Evolutionary conservation across 2,329 filamentous ascomycete species (phyloP).

Genomic region (Aspergillus hiratsukae): DNA sequence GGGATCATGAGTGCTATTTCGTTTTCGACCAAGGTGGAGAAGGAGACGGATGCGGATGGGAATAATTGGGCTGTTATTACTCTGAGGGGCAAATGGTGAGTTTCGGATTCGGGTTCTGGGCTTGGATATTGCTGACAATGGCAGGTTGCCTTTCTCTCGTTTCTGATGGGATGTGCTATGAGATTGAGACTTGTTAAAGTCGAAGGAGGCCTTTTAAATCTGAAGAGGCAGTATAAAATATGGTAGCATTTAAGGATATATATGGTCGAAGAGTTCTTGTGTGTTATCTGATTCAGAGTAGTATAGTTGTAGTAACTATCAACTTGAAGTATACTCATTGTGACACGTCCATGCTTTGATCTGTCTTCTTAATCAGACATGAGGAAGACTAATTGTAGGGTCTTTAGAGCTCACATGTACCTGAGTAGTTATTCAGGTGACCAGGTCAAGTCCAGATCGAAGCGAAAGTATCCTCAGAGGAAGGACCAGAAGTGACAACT

Average conservation of each 20-base stretch:
- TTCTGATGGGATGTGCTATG: slow-evolving; percentile 28
- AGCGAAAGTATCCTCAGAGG: not conserved
- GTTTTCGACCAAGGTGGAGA: slow-evolving; percentile 87
- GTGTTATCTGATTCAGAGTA: no score
- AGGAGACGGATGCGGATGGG: slow-evolving; percentile 82
- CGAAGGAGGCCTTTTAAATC: no score
- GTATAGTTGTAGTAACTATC: no score
- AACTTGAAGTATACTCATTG: not conserved
- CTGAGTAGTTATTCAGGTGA: not conserved
- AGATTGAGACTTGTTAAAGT: not conserved
- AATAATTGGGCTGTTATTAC: slow-evolving; percentile 81
- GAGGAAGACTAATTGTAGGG: not conserved
- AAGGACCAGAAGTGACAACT: not conserved
- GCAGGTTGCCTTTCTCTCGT: slow-evolving; percentile 45
- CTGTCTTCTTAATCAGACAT: not conserved
- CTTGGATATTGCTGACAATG: slow-evolving; percentile 7
- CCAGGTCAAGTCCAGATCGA: not conserved
- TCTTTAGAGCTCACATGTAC: not conserved
- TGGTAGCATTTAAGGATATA: not conserved
- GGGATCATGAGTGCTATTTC: slow-evolving; percentile 97
- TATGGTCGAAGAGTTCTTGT: not conserved
- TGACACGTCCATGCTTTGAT: not conserved
- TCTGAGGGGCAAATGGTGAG: slow-evolving; percentile 76
- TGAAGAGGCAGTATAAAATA: not conserved
- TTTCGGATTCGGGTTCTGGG: not conserved